Percentiles rank a stretch among this genome's conserved stretches.
phyloP scores from a whole-genome alignment of 2,329 filamentous ascomycete genomes.

The Amphichorda felina region DNA sequence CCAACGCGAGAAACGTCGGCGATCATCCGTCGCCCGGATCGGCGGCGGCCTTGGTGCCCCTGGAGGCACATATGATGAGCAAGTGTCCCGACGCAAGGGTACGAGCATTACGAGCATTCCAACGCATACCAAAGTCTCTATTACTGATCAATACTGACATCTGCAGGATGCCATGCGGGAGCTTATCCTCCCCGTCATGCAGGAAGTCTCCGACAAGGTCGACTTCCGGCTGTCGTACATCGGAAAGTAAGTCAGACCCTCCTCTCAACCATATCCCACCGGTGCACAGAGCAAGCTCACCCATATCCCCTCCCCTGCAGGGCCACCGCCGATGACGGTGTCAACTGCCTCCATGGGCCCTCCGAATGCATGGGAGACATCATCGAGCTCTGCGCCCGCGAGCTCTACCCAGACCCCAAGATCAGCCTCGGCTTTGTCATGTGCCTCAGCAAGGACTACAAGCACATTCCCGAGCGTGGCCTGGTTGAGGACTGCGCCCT shows the following conservation, averaged over 20 bases:
- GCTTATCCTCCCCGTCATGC: constrained; percentile 79
- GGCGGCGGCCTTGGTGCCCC: constrained; percentile 42
- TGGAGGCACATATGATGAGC: constrained; percentile 94
- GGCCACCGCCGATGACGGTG: constrained; percentile 65
- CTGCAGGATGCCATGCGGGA: constrained; percentile 61
- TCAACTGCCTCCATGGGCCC: constrained; percentile 82
- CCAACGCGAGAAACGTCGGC: too few species aligned
- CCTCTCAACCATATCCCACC: not conserved
- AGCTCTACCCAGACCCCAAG: constrained; percentile 75
- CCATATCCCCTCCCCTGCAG: constrained; percentile 20
- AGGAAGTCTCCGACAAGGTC: constrained; percentile 68
- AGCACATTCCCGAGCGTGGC: constrained; percentile 63
- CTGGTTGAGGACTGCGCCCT: constrained; percentile 80
- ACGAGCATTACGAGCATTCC: constrained; percentile 7
- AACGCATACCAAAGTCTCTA: not conserved
- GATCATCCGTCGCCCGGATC: not conserved
- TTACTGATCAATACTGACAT: too few species aligned
- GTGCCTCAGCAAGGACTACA: constrained; percentile 70
- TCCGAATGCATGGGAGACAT: constrained; percentile 89
- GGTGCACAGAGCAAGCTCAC: not conserved
- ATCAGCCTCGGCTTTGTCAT: constrained; percentile 87
- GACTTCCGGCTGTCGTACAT: constrained; percentile 89
- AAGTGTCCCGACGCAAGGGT: constrained; percentile 86
- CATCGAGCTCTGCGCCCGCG: constrained; percentile 79
- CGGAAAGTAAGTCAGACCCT: constrained; percentile 46